Conservation (phyloP, 2,329 filamentous ascomycete species). For the Diaporthe vaccinii region DNA sequence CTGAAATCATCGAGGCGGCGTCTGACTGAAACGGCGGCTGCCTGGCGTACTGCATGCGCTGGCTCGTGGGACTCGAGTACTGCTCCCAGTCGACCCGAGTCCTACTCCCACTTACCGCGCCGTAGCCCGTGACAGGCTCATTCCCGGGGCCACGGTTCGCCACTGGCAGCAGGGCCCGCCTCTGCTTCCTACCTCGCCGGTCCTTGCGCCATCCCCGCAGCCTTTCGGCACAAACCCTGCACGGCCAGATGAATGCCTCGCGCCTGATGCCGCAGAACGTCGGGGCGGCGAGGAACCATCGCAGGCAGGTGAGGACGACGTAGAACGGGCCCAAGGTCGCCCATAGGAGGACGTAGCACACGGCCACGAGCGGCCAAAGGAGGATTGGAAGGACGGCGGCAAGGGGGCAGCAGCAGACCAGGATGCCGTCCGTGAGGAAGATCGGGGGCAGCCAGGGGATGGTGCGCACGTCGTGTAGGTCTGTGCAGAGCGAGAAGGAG, state of each 20-base stretch:
- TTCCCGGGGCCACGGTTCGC: background rate
- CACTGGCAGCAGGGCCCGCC: background rate
- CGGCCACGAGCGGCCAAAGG: background rate
- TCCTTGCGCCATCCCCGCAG: background rate
- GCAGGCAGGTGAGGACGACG: background rate
- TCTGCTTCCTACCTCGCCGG: background rate
- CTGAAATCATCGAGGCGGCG: background rate
- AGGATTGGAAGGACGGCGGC: background rate
- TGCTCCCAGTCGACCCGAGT: background rate
- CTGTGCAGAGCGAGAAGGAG: background rate
- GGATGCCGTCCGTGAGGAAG: slow-evolving; percentile 3
- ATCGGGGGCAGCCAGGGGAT: background rate
- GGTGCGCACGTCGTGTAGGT: too few species aligned
- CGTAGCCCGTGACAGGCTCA: background rate
- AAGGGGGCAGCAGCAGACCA: slow-evolving; percentile 12
- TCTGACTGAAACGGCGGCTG: background rate
- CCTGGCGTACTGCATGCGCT: background rate
- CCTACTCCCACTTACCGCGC: background rate
- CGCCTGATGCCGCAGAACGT: background rate
- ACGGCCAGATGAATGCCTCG: background rate
- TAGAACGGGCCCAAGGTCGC: too few species aligned
- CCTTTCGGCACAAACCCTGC: background rate
- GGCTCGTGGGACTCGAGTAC: background rate
- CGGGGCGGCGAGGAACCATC: background rate
- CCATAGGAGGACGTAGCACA: background rate